Base-by-base conservation (phyloP, 164 flowering plant species). In the Berberis vulgaris region DNA sequence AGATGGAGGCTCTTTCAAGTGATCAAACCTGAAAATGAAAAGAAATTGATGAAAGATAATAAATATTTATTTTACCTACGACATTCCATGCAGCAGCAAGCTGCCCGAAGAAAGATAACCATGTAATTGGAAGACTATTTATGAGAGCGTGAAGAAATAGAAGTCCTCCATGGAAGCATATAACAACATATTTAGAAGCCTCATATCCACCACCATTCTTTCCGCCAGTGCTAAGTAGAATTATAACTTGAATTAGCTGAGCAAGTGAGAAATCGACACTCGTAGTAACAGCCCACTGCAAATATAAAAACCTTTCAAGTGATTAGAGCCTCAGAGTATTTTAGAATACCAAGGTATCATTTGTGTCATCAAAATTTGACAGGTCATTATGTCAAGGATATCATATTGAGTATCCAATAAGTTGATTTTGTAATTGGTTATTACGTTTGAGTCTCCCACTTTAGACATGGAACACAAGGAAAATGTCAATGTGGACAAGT, bases 281-380 rank as follows among this genome's bases (percentile, higher is more conserved):
- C 5, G 98, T 80, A 7, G 98, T 94, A n/a, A 88, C 91, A 45
- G 98, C 96, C 98, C 98, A 94, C 98, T 94, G 96, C 84, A 86
- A 60, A 80, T 38, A 57, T 60, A 45, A 59, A 70, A 58, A 45
- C 6, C 55, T 38, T 47, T 65, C 41, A 64, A 58, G 57, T 42
- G 54, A 53, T 63, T 65, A 63, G 43, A 63, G 59, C 42, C 62
- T 65, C 13, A 43, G 54, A 43, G 49, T 38, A 49, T 45, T 41
- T 61, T 40, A 46, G 41, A 41, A n/a, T 10, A 39, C 12, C 54
- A 12, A 52, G 26, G 26, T 26, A 26, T 26, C 26, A 26, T 26
- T 26, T 26, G 26, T 26, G 26, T 26, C 26, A 26, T 26, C 26
- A 26, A 26, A 26, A 26, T 26, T 26, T 26, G 26, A 26, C 26